Conservation (phyloP, 768 basidiomycete genomes). For the Tylopilus felleus region DNA sequence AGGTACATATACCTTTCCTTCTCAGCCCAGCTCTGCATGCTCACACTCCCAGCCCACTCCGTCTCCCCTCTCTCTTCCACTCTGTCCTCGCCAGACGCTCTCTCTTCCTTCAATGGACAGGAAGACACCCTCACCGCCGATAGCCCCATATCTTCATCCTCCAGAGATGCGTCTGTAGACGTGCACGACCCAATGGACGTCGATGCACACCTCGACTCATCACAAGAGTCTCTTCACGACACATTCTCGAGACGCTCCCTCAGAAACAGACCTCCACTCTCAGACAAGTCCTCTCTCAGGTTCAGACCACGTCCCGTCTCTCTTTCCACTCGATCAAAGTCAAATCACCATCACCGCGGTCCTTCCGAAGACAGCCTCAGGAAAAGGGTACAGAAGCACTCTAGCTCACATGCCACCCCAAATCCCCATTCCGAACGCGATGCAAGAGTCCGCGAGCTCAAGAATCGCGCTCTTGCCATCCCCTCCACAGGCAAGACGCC, state of each 20-base stretch:
- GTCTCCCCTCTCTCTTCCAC: constrained; percentile 25
- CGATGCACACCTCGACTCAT: constrained; percentile 22
- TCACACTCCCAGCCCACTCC: constrained; percentile 14
- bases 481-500: constrained; percentile 43
- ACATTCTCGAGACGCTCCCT: constrained; percentile 25
- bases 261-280: constrained; percentile 17
- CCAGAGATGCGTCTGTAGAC: constrained; percentile 32
- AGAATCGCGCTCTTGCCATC: constrained; percentile 30
- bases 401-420: constrained; percentile 13
- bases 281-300: constrained; percentile 27
- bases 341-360: constrained; percentile 20
- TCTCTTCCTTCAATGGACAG: constrained; percentile 32
- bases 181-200: constrained; percentile 20
- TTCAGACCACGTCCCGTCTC: constrained; percentile 24
- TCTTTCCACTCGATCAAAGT: constrained; percentile 26
- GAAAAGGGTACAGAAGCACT: constrained; percentile 27
- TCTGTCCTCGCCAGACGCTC: constrained; percentile 31
- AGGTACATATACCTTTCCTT: constrained; percentile 9
- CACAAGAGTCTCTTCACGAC: constrained; percentile 28
- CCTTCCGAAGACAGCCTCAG: constrained; percentile 27
- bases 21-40: not conserved
- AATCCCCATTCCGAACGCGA: constrained; percentile 31
- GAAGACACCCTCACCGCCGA: constrained; percentile 28
- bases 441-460: constrained; percentile 29
- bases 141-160: constrained; percentile 32